These are phyloP conservation scores for Candolleomyces efflorescens DNA, from an alignment of 768 basidiomycete genomes.

Conservation along the genomic window DNA sequence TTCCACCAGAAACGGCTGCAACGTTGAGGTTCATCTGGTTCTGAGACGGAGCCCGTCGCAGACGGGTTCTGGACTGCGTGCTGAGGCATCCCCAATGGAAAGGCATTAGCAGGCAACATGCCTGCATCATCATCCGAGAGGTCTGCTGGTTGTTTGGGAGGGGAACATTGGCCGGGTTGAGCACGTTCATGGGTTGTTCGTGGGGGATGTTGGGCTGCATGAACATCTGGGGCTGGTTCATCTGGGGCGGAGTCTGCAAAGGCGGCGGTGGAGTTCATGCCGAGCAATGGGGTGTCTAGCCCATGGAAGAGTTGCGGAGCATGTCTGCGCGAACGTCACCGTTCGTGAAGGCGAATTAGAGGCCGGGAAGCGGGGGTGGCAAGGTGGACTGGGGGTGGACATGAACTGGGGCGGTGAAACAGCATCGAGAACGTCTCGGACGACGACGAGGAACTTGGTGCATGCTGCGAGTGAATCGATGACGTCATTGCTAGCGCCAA, in stretches of 20 bases:
- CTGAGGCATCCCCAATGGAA: slow-evolving; percentile 4
- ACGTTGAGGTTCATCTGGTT: too few species aligned
- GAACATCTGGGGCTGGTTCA: slow-evolving; percentile 25
- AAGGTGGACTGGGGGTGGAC: neutral
- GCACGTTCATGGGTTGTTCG: slow-evolving; percentile 4
- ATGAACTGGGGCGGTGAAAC: neutral
- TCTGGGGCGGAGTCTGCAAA: slow-evolving; percentile 40
- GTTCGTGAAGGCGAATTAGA: slow-evolving; percentile 38
- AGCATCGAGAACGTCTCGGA: neutral
- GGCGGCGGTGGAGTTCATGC: slow-evolving; percentile 26
- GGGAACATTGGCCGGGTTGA: neutral
- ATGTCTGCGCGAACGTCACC: slow-evolving; percentile 26
- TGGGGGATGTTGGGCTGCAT: slow-evolving; percentile 3
- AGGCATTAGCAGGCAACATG: neutral
- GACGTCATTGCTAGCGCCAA: too few species aligned
- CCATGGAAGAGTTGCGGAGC: slow-evolving; percentile 40
- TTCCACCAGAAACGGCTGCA: slow-evolving; percentile 1
- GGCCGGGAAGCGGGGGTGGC: neutral
- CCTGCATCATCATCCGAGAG: neutral
- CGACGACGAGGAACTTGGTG: too few species aligned
- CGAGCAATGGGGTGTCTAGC: slow-evolving; percentile 35
- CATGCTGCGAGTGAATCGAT: too few species aligned
- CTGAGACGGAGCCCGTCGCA: slow-evolving; percentile 5
- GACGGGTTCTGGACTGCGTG: neutral
- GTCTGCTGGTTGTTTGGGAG: neutral